Base-by-base conservation (phyloP, 1,284 basidiomycete species). In the Ceratobasidium sp. region DNA sequence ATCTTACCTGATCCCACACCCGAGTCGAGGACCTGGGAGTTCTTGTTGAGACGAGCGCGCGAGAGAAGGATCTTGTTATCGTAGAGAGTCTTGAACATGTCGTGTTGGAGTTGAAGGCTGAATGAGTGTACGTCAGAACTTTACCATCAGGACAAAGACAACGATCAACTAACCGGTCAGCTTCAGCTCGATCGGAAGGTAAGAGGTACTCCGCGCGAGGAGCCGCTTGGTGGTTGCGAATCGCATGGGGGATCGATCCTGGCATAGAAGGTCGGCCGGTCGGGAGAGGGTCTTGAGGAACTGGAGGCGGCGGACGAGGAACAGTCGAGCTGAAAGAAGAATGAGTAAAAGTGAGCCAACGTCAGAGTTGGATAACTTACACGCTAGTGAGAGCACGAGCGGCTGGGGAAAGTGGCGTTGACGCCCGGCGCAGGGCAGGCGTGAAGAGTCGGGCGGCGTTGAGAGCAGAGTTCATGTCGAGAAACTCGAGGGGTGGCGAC, bases 1-100 rank as follows among this genome's bases (percentile, higher is more conserved):
- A 12, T 28, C 71, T 63, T 56, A 73, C 58, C 58, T 33, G 58
- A 73, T 23, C 71, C 71, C 44, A 73, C 71, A 51, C 58, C 58
- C 40, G 58, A 73, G 71, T 73, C 71, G 49, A 73, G 71, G 63
- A 73, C 71, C 44, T 73, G 39, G 7, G 71, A 73, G 71, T 73
- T 53, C 71, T 73, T 73, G 71, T 61, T 73, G 23, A 63, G 58
- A 23, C 71, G 71, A 28, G 71, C 71, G 15, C 44, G 40, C 26
- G 71, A 73, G 20, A 73, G 71, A 10, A 73, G 46, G 39, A 49
- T 73, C 46, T 73, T 73, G 71, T 73, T 63, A 49, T 73, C 71
- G 13, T 73, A 73, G 42, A 73, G 58, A 2, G 71, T 73, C 58
- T 73, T 73, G 42, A 73, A 73, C 71, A 73, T 73, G 15, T 64